Percentiles rank a stretch among this genome's conserved stretches.
Conservation (phyloP, 2,329 filamentous ascomycete genomes). For the Myrmaecium sp. region DNA sequence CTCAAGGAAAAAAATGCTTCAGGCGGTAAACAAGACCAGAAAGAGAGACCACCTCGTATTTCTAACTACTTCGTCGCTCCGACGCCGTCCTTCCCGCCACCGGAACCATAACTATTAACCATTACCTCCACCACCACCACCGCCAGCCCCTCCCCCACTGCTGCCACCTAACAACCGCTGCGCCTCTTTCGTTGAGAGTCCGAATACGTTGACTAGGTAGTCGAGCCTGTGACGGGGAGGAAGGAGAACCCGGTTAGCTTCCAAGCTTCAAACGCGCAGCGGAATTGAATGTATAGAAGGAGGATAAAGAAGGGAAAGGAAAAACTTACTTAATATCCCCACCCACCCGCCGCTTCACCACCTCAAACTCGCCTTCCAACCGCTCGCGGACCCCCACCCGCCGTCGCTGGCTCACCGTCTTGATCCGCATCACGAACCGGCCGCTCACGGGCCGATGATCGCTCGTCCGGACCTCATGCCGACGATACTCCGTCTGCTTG, state of each 20-base stretch:
- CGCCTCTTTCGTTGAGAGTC: constrained; percentile 37
- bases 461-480: constrained; percentile 79
- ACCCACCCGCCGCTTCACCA: constrained; percentile 50
- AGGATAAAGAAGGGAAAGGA: no score
- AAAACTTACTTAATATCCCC: constrained; percentile 59
- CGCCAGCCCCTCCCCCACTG: no score
- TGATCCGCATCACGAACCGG: constrained; percentile 65
- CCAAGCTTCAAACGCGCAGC: no score
- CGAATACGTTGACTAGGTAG: constrained; percentile 47
- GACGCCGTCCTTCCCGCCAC: no score
- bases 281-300: no score
- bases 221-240: constrained; percentile 36
- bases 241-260: no score
- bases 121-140: no score
- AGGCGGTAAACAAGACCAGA: no score
- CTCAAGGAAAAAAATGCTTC: no score
- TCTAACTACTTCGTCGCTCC: no score
- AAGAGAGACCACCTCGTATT: no score
- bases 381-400: constrained; percentile 52
- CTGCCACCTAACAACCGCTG: constrained; percentile 27
- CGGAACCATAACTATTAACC: no score
- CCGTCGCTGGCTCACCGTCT: constrained; percentile 55
- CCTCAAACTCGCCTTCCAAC: constrained; percentile 58
- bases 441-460: constrained; percentile 90
- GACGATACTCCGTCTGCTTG: constrained; percentile 70